Base-by-base conservation (phyloP, 176 grass and related monocot species). In the Phragmites australis region DNA sequence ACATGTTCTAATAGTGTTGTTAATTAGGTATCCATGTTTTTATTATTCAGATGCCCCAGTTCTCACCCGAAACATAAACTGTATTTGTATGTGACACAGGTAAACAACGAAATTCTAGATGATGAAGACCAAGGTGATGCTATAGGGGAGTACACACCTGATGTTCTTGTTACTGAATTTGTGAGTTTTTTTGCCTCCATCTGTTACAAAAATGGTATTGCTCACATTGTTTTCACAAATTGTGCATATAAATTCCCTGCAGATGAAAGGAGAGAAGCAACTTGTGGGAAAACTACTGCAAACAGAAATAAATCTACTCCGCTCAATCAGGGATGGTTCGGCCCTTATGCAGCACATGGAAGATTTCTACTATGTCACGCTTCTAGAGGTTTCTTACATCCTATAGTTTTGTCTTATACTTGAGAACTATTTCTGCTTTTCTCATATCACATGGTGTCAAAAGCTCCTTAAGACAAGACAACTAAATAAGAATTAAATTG, bases 301-400 rank as follows among this genome's bases (percentile, higher is more conserved):
- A 74, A 94, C 92, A 1, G 95, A 97, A 80, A 97, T 97, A 89
- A 97, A 94, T 93, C 81, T 97, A 61, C 89, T 97, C 12, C 85
- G 79, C 26, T 91, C 95, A 55, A 88, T 97, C 77, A 87, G 95
- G 81, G 95, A 97, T 83, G 95, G 95, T 58, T 92, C 95, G 72
- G 95, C 95, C 19, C 92, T 97, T 75, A 97, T 97, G 95, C 92
- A 97, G 82, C 95, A 97, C 76, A 97, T 97, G 95, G 95, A 97
- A 78, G 95, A 94, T 76, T 97, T 97, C 19, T 97, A 97, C 79
- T 97, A 97, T 67, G 88, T 97, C 69, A 93, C 95, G 37, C 95
- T 97, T 82, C 81, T 97, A 55, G 95, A 97, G 95, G 95, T 97
- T 76, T 72, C 54, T 66, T 60, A 42, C 58, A 58, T 56, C 23